These are phyloP conservation scores for Paraphoma chrysanthemicola DNA, from an alignment of 2,329 filamentous ascomycete species.

Conservation along the genomic window DNA sequence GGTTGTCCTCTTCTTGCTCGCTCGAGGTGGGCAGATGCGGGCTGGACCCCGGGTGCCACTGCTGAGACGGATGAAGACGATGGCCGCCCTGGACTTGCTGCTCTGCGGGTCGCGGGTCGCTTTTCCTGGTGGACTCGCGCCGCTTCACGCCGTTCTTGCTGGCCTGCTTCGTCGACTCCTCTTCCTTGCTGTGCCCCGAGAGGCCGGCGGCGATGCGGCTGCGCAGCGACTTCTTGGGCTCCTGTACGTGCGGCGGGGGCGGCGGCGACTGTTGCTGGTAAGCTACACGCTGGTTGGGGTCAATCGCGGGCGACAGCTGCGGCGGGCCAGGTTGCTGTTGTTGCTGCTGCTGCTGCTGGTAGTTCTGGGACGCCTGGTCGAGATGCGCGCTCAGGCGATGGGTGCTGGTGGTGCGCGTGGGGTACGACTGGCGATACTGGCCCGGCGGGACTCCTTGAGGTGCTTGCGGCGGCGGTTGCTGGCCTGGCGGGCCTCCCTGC, in stretches of 20 bases:
- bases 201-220: conserved; percentile 41
- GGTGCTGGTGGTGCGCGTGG: conserved; percentile 38
- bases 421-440: conserved; percentile 20
- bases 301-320: conserved; percentile 30
- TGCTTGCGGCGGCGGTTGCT: conserved; percentile 24
- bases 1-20: conserved; percentile 48
- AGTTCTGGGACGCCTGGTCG: conserved; percentile 34
- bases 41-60: conserved; percentile 40
- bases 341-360: conserved; percentile 31
- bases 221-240: conserved; percentile 40
- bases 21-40: conserved; percentile 42
- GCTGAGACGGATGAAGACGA: conserved; percentile 31
- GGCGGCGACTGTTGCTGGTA: conserved; percentile 9
- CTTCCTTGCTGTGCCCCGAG: conserved; percentile 38
- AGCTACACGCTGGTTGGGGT: conserved; percentile 26
- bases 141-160: conserved; percentile 42
- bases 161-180: conserved; percentile 34
- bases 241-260: conserved; percentile 10
- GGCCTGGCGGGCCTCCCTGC: conserved; percentile 25
- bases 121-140: conserved; percentile 46
- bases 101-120: conserved; percentile 35
- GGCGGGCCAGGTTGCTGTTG: conserved; percentile 23
- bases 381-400: conserved; percentile 41
- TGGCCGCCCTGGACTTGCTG: conserved; percentile 35
- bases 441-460: conserved; percentile 11